Evolutionary conservation across 169 alveolate genomes (phyloP), one percentile per base, ranked within the genome.

Genomic region (Eimeria sp.): DNA sequence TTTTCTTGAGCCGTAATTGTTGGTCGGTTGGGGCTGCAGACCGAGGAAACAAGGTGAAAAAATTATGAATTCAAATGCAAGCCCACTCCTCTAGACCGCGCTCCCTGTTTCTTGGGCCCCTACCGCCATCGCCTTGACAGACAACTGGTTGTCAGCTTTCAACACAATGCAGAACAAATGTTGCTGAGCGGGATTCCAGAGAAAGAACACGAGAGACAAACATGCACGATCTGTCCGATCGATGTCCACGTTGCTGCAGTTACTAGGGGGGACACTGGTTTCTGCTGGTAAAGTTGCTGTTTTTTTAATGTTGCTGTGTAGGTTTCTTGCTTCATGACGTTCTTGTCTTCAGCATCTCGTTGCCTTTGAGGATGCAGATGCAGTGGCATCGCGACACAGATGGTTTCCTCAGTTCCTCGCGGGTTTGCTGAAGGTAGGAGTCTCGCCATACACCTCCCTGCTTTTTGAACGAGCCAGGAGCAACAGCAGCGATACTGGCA

Each of bases 51-150:
- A 40, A 25, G 43, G 78, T 85, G 97, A 94, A 49, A 40, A 37
- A 58, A 87, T 33, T 89, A 89, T n/a, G 97, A 89, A 56, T 95
- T 95, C 71, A 74, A 58, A 23, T 89, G 93, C 91, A 95, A 95
- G 60, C 97, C 97, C 9, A 95, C 95, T 16, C 23, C 49, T 27
- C 85, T 89, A 30, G 25, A 71, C 25, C 76, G 94, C 64, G 40
- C 85, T 13, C 97, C 97, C 14, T 90, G 95, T 33, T 37, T 46
- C 72, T 40, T 54, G 9, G 71, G 95, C 30, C 97, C 96, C 37
- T 95, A 95, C 62, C 97, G 89, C 91, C 72, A 89, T 78, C 95
- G 97, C 13, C 95, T 95, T 62, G 97, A 95, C 91, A 89, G 97
- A 95, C 90, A 89, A 23, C 72, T 95, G 97, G 95, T 87, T 30